Conservation (phyloP, 1,284 basidiomycete genomes). For the Cutaneotrichosporon arboriforme region DNA sequence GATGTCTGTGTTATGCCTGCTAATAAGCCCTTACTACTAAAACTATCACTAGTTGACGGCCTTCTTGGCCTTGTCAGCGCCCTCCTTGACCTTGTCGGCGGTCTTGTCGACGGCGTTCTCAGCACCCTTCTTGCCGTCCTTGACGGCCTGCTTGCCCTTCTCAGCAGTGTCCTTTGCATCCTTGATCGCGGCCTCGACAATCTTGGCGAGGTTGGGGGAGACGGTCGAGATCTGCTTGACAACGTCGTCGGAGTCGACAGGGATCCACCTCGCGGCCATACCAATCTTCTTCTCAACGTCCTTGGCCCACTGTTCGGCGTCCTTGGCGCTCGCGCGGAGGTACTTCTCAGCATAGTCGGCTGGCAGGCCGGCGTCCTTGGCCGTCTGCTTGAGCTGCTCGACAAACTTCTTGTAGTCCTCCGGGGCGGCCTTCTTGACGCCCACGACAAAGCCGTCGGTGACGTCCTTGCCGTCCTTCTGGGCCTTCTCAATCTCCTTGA, state of each 20-base stretch:
- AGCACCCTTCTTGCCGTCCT: constrained; percentile 31
- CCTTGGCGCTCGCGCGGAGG: constrained; percentile 35
- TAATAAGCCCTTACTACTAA: background rate
- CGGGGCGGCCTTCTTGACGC: constrained; percentile 37
- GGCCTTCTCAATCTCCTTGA: constrained; percentile 38
- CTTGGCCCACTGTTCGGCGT: constrained; percentile 36
- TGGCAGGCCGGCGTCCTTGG: constrained; percentile 43
- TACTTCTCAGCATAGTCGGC: constrained; percentile 39
- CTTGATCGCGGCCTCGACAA: constrained; percentile 36
- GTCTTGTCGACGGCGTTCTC: constrained; percentile 14
- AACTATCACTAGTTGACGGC: constrained; percentile 8
- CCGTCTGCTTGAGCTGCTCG: constrained; percentile 40
- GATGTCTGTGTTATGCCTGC: no score
- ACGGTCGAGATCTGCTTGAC: constrained; percentile 36
- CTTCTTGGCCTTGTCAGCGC: constrained; percentile 21
- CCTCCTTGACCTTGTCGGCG: no score
- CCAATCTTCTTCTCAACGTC: constrained; percentile 32
- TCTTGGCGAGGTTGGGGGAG: constrained; percentile 39
- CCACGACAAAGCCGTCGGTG: constrained; percentile 32
- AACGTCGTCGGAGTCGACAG: constrained; percentile 38
- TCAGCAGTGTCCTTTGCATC: constrained; percentile 25
- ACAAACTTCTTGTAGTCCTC: constrained; percentile 42
- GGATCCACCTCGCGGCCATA: constrained; percentile 31
- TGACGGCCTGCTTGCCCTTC: constrained; percentile 8
- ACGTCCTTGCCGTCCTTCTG: constrained; percentile 37